phyloP scores from a whole-genome alignment of 2,329 filamentous ascomycete species.

The Exophiala xenobiotica region DNA sequence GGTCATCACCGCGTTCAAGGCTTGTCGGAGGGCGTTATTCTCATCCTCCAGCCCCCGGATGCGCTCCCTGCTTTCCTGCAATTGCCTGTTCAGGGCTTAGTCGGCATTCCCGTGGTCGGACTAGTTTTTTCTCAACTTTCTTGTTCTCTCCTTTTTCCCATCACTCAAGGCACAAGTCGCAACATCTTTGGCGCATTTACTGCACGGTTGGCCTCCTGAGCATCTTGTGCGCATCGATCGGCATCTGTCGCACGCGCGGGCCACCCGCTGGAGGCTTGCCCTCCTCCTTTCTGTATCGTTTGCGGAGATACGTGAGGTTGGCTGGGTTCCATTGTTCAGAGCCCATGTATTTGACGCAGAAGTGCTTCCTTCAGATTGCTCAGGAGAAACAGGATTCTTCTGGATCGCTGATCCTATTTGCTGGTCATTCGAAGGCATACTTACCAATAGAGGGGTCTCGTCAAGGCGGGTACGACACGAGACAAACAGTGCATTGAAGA shows the following conservation, averaged over 20 bases:
- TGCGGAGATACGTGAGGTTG: no score
- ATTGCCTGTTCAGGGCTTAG: background rate
- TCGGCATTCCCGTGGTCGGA: background rate
- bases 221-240: conserved; percentile 3
- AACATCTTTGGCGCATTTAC: background rate
- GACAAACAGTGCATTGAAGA: no score
- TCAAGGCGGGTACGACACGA: no score
- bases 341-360: no score
- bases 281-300: background rate
- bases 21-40: background rate
- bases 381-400: no score
- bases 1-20: background rate
- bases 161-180: background rate
- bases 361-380: no score
- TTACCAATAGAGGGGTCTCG: no score
- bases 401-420: no score
- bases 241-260: conserved; percentile 1
- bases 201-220: background rate
- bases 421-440: no score
- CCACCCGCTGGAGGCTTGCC: background rate
- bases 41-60: background rate
- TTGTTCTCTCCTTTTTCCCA: background rate
- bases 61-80: background rate
- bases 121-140: background rate
- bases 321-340: no score